phyloP scores from a whole-genome alignment of 257 asterid genomes.

The Solanum neorickii region DNA sequence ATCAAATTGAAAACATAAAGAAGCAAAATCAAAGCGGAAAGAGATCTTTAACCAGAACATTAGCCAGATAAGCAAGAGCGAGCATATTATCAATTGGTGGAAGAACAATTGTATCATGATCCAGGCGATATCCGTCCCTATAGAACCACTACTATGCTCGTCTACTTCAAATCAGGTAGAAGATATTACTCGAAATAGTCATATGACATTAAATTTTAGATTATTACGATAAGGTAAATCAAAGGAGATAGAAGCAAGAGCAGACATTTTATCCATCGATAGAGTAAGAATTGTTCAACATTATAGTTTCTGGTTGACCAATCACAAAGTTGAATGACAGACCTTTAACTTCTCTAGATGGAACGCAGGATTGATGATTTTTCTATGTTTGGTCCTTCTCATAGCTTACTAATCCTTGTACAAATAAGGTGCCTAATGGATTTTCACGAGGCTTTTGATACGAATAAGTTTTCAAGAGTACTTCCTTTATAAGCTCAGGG shows the following conservation, averaged over 20 bases:
- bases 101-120: background rate
- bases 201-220: background rate
- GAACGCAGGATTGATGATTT: constrained; percentile 11
- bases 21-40: background rate
- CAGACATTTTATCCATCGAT: background rate
- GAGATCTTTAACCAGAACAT: background rate
- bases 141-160: background rate
- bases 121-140: background rate
- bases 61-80: background rate
- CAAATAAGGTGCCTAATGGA: constrained; percentile 26
- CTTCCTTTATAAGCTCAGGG: constrained; percentile 39
- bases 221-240: background rate
- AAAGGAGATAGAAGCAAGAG: background rate
- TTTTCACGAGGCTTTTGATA: constrained; percentile 20
- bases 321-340: background rate
- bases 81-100: background rate
- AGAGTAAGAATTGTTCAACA: background rate
- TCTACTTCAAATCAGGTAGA: background rate
- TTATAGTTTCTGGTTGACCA: background rate
- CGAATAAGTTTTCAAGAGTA: constrained; percentile 11
- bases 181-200: background rate
- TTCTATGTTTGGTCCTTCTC: constrained; percentile 50
- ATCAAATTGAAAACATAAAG: background rate
- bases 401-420: constrained; percentile 15
- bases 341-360: background rate